Conservation (phyloP, 371 early-diverging fungal species). For the Rhizopus microsporus region DNA sequence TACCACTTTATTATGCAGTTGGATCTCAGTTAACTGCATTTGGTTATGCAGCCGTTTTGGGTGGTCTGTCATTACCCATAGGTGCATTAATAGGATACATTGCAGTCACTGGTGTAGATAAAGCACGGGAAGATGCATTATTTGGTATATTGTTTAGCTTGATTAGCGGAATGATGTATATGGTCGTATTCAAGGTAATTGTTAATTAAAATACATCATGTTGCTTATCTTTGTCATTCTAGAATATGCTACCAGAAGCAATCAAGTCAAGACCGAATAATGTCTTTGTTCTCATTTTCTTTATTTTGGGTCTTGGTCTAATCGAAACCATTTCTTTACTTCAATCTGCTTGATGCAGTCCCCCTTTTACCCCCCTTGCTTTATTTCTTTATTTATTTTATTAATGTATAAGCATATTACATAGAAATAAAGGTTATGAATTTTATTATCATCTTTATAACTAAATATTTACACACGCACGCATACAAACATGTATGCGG, state of each 20-base stretch:
- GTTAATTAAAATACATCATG: neutral
- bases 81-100: constrained; percentile 63
- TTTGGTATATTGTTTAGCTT: constrained; percentile 57
- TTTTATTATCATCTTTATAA: neutral
- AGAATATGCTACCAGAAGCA: constrained; percentile 57
- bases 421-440: neutral
- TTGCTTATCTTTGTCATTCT: constrained; percentile 10
- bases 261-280: constrained; percentile 49
- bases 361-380: constrained; percentile 7
- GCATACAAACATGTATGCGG: neutral
- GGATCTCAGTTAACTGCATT: constrained; percentile 63
- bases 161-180: constrained; percentile 73
- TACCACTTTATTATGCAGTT: constrained; percentile 73
- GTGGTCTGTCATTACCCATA: constrained; percentile 68
- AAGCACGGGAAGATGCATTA: constrained; percentile 42
- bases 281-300: constrained; percentile 43
- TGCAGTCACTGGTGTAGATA: constrained; percentile 41
- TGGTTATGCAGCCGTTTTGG: constrained; percentile 62
- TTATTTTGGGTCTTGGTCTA: constrained; percentile 55
- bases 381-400: neutral
- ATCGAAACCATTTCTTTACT: constrained; percentile 44
- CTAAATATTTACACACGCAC: neutral
- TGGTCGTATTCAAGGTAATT: constrained; percentile 55
- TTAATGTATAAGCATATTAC: neutral
- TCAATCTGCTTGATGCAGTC: constrained; percentile 19